Conservation (phyloP, 2,329 filamentous ascomycete species). For the Sporothrix protearum region DNA sequence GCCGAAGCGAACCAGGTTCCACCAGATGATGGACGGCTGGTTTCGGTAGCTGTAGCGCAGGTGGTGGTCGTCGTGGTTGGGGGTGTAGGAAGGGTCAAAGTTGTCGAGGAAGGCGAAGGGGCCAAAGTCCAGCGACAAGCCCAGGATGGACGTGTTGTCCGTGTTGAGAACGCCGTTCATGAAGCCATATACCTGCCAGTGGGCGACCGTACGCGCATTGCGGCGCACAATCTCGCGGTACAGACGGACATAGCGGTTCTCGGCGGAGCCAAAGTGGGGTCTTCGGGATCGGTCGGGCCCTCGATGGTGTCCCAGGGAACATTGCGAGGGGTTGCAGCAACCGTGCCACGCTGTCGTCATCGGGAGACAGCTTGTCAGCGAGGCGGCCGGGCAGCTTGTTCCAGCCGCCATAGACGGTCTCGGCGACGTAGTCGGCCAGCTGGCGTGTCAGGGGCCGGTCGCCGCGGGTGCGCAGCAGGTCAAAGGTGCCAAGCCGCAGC, state of each 20-base stretch:
- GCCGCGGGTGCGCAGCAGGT: constrained; percentile 77
- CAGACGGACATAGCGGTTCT: constrained; percentile 83
- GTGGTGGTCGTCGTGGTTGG: constrained; percentile 90
- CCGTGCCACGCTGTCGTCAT: constrained; percentile 3
- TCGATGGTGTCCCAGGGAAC: constrained; percentile 18
- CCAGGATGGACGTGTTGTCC: constrained; percentile 90
- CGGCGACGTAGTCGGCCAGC: constrained; percentile 77
- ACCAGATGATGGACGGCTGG: constrained; percentile 96
- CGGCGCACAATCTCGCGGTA: constrained; percentile 83
- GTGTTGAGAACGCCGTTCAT: constrained; percentile 98
- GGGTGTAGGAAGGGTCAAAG: constrained; percentile 91
- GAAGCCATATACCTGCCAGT: constrained; percentile 98
- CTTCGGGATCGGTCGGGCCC: constrained; percentile 29
- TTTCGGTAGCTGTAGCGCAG: constrained; percentile 89
- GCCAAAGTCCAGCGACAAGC: constrained; percentile 88
- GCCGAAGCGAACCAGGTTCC: constrained; percentile 90
- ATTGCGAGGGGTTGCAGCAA: constrained; percentile 31
- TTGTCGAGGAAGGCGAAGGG: constrained; percentile 98
- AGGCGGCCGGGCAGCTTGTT: constrained; percentile 67
- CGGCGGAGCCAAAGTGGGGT: constrained; percentile 53
- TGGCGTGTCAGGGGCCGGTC: constrained; percentile 71
- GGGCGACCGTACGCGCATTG: constrained; percentile 83
- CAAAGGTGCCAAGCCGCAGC: constrained; percentile 93
- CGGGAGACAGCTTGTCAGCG: constrained; percentile 36
- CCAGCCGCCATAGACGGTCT: constrained; percentile 87